Evolutionary conservation across 164 flowering plant genomes (phyloP).

Genomic region (Berberis vulgaris): DNA sequence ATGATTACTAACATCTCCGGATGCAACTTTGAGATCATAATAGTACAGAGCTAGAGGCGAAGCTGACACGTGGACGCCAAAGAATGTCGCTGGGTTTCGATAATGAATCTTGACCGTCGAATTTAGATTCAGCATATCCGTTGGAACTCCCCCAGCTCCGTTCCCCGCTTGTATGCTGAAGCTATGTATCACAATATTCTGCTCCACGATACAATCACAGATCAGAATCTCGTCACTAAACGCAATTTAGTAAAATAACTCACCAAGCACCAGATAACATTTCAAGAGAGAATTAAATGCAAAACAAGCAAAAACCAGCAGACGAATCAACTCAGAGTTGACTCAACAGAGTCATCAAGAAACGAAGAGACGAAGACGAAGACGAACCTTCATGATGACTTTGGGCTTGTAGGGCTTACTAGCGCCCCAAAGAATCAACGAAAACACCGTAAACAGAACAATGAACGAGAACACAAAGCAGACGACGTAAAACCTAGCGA

Average conservation of each 20-base stretch:
- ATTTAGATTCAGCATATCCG: slow-evolving; percentile 72
- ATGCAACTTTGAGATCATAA: slow-evolving; percentile 55
- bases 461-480: slow-evolving; percentile 46
- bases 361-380: background rate
- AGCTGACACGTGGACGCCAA: slow-evolving; percentile 76
- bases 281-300: too few relatives aligned
- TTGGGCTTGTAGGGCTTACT: slow-evolving; percentile 51
- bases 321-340: background rate
- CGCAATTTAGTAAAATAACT: background rate
- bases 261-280: background rate
- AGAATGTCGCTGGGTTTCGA: slow-evolving; percentile 68
- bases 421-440: slow-evolving; percentile 81
- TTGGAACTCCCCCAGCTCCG: slow-evolving; percentile 65
- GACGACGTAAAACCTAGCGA: slow-evolving; percentile 26
- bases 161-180: slow-evolving; percentile 68
- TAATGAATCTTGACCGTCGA: slow-evolving; percentile 62
- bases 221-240: background rate
- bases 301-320: background rate
- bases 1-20: slow-evolving; percentile 51
- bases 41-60: slow-evolving; percentile 53
- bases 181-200: slow-evolving; percentile 56
- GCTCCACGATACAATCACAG: slow-evolving; percentile 6
- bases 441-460: slow-evolving; percentile 49
- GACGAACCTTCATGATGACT: slow-evolving; percentile 52
- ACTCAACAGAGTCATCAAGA: background rate